Evolutionary conservation across 2,329 filamentous ascomycete genomes (phyloP), one percentile per base, ranked within the genome.

Genomic region (Piedraia hortae): DNA sequence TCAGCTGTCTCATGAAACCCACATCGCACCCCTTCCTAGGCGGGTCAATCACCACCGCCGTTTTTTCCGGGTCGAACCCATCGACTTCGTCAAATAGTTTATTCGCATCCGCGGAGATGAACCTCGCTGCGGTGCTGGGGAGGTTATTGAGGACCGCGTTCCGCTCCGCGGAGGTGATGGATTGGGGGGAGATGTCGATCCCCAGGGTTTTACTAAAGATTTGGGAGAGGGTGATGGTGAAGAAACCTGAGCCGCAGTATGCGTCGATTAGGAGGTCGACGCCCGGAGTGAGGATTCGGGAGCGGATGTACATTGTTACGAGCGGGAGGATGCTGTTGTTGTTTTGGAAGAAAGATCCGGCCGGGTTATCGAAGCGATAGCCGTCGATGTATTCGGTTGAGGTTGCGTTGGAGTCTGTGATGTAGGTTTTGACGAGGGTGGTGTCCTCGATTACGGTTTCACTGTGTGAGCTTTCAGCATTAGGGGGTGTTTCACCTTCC

Each of bases 311-410:
- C 32, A 64, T 58, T 8, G 78, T 89, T 47, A 93, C 89, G 9
- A 54, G 50, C 14, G 74, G 65, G 12, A 97, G 67, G 47, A 97
- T 93, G 24, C 78, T 88, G 54, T 93, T 93, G 59, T 97, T 97
- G 57, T 97, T 97, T 43, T 97, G 85, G 61, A 97, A 97, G 53
- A 97, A 97, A 23, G 75, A 66, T 27, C 80, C 80, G 6, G 85
- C 85, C 3, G 73, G 75, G 50, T 89, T 93, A 43, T 68, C 68
- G 50, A 97, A 90, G 39, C 67, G 54, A 51, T 71, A 85, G 44
- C 65, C 51, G 39, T 70, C 75, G 30, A 97, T 62, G 47, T 88
- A 91, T 46, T 97, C 85, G 14, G 72, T 80, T 3, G 73, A 68
- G 22, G 59, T 72, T 31, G 61, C 70, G 32, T 82, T 89, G 43